Evolutionary conservation across 2,329 filamentous ascomycete species (phyloP), one percentile per base, ranked within the genome.

Genomic region (Neopestalotiopsis rosae): DNA sequence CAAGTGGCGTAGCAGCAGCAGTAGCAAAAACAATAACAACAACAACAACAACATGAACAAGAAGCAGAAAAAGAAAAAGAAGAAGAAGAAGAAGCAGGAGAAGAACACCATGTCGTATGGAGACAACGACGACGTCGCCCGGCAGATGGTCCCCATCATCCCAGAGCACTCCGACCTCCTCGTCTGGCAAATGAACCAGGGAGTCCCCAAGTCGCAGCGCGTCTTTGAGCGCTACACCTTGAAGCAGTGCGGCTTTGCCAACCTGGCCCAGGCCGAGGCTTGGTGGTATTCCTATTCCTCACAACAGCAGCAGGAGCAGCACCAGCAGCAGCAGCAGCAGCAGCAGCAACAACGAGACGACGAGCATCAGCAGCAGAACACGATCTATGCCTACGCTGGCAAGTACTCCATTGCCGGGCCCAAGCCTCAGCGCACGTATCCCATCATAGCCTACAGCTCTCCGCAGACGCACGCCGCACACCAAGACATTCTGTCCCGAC

Each of bases 161-260:
- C 34, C 34, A 7, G 34, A 38, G 34, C 10, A 38, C 34, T 38
- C 34, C 1, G 34, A 38, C 10, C 34, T 38, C 6, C 34, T 38
- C 10, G 34, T 38, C 1, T 38, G 34, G 34, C 34, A 38, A 10
- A 38, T 38, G 34, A 38, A 38, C 34, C 34, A 38, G 6, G 34
- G 34, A 7, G 34, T 38, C 6, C 34, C 34, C 34, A 38, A 38
- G 34, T 7, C 6, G 0, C 34, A 38, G 34, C 34, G 10, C 6
- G 34, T 38, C 34, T 10, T 7, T 38, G 34, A 38, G 34, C 34
- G 34, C n/a, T 4, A 14, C 14, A 13, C 42, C 20, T 14, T 32
- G 32, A 32, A 67, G 52, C 32, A 42, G 12, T 67, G n/a, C 49
- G 65, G 65, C 20, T 67, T 67, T 56, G 40, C 14, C 1, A 20